Evolutionary conservation across 495 filamentous ascomycete species (phyloP).

Genomic region (Chaetomium cochliodes): DNA sequence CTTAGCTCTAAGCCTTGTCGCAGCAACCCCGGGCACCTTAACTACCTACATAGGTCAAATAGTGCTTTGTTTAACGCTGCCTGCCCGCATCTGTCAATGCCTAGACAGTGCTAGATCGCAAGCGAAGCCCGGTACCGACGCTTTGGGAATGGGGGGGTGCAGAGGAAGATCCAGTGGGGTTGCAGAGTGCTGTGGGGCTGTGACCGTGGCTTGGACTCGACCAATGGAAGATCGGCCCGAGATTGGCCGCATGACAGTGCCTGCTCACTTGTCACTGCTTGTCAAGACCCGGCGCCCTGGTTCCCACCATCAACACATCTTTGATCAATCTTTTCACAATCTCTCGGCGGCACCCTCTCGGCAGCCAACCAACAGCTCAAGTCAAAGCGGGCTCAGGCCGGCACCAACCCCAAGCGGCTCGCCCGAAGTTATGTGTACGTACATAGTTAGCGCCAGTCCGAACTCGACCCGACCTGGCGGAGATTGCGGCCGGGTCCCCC

Average conservation of each 20-base stretch:
- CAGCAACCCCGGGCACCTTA: too few species aligned
- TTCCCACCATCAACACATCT: not conserved
- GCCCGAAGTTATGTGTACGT: too few species aligned
- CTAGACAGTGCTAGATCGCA: not conserved
- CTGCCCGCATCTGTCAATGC: not conserved
- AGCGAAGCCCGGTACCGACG: slow-evolving; percentile 10
- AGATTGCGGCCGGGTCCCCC: not conserved
- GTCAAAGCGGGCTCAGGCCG: not conserved
- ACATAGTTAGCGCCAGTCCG: not conserved
- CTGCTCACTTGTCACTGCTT: not conserved
- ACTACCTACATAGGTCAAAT: too few species aligned
- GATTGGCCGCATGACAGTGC: not conserved
- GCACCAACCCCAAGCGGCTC: not conserved
- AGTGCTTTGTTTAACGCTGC: not conserved
- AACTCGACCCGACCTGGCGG: not conserved
- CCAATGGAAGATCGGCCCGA: not conserved
- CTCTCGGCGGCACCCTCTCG: too few species aligned
- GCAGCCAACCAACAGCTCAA: too few species aligned
- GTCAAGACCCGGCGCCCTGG: not conserved
- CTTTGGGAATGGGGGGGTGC: slow-evolving; percentile 5
- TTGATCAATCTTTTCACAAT: too few species aligned
- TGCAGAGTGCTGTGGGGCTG: not conserved
- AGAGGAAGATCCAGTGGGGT: not conserved
- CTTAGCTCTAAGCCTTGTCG: not conserved
- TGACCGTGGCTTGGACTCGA: not conserved